These are phyloP conservation scores for Stephania japonica DNA, from an alignment of 164 flowering plant genomes.

Conservation along the genomic window DNA sequence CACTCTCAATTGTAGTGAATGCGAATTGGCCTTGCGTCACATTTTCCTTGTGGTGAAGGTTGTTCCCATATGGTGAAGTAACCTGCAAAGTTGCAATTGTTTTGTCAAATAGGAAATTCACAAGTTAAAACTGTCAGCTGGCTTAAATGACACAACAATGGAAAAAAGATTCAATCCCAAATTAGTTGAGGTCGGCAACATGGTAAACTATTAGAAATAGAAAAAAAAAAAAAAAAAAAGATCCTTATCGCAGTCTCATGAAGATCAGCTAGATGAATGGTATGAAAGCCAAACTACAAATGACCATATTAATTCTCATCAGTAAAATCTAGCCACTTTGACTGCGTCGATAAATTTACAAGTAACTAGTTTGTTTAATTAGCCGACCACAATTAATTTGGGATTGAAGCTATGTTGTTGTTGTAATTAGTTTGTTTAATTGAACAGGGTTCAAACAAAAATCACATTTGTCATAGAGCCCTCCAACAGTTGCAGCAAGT, in stretches of 20 bases:
- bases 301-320: not conserved
- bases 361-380: not conserved
- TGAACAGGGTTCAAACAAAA: not conserved
- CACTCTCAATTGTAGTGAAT: constrained; percentile 74
- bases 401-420: too few relatives aligned
- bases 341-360: not conserved
- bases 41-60: constrained; percentile 56
- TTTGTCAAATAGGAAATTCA: not conserved
- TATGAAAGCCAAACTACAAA: not conserved
- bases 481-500: not conserved
- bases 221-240: not conserved
- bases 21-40: constrained; percentile 75
- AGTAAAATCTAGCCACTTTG: not conserved
- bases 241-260: not conserved
- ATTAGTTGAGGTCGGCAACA: too few relatives aligned
- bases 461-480: not conserved
- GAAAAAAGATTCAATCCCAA: too few relatives aligned
- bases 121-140: not conserved
- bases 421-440: not conserved
- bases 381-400: too few relatives aligned
- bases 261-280: not conserved
- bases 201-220: not conserved
- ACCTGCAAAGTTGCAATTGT: constrained; percentile 41
- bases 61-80: constrained; percentile 80
- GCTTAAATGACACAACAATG: too few relatives aligned